phyloP scores from a whole-genome alignment of 164 flowering plant genomes.

The Kingdonia uniflora region DNA sequence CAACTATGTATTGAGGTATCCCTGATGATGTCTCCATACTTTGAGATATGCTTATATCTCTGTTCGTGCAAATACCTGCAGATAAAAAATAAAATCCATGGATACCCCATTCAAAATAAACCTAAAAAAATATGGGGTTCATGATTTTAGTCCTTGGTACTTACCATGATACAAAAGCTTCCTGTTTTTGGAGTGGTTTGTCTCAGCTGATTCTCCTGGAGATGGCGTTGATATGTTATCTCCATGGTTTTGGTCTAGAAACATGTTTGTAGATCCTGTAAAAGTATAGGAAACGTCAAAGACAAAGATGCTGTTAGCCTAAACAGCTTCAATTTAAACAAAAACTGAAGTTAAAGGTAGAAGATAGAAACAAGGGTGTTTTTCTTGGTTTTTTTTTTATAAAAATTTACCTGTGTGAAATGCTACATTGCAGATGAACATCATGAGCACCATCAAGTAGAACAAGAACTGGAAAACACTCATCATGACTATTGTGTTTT shows the following conservation, averaged over 20 bases:
- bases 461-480: too few relatives aligned
- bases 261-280: conserved; percentile 12
- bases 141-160: background rate
- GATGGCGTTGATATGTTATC: conserved; percentile 4
- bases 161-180: conserved; percentile 28
- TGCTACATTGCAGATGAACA: too few relatives aligned
- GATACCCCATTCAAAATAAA: background rate
- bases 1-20: conserved; percentile 49
- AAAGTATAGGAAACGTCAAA: background rate
- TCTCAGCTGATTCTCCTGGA: conserved; percentile 1
- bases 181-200: conserved; percentile 13
- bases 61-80: conserved; percentile 33
- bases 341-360: too few relatives aligned
- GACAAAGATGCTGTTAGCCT: too few relatives aligned
- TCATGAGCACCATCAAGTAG: too few relatives aligned
- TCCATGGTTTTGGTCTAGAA: conserved; percentile 9
- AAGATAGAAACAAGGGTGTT: too few relatives aligned
- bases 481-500: too few relatives aligned
- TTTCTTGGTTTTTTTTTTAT: too few relatives aligned
- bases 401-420: too few relatives aligned
- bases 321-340: too few relatives aligned
- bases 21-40: conserved; percentile 43
- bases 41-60: conserved; percentile 59
- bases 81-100: conserved; percentile 1
- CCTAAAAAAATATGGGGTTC: background rate